Conservation (phyloP, 2,329 filamentous ascomycete species). For the Aureobasidium musti region DNA sequence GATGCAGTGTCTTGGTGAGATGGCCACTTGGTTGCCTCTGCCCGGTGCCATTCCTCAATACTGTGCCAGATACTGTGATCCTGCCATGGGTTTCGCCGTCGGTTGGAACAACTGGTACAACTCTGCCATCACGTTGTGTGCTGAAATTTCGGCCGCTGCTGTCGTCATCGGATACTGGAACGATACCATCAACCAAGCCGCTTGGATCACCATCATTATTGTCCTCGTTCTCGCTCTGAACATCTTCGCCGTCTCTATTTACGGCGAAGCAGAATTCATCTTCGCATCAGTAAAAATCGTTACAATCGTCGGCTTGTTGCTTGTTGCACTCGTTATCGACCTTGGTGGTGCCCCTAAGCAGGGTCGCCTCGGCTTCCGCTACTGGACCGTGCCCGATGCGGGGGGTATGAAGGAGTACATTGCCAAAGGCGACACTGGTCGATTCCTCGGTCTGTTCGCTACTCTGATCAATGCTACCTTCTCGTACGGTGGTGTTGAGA, state of each 20-base stretch:
- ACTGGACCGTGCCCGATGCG: slow-evolving; percentile 54
- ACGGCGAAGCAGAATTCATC: slow-evolving; percentile 56
- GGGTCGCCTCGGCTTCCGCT: slow-evolving; percentile 64
- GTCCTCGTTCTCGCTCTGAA: slow-evolving; percentile 63
- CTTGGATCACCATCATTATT: slow-evolving; percentile 60
- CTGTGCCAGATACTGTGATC: slow-evolving; percentile 33
- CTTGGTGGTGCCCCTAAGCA: slow-evolving; percentile 63
- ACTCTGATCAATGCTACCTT: slow-evolving; percentile 55
- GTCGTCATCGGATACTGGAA: slow-evolving; percentile 65
- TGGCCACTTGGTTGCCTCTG: slow-evolving; percentile 47
- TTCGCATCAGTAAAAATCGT: slow-evolving; percentile 56
- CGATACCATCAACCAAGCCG: slow-evolving; percentile 37
- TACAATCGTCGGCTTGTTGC: slow-evolving; percentile 49
- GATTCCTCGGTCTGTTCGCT: slow-evolving; percentile 63
- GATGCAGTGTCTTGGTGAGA: slow-evolving; percentile 49
- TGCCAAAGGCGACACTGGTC: slow-evolving; percentile 58
- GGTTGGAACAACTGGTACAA: slow-evolving; percentile 54
- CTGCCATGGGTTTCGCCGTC: slow-evolving; percentile 41
- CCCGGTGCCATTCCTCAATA: slow-evolving; percentile 34
- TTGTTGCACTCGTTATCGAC: slow-evolving; percentile 57
- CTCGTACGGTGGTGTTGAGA: slow-evolving; percentile 57
- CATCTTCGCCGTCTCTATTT: slow-evolving; percentile 56
- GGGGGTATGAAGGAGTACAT: slow-evolving; percentile 58
- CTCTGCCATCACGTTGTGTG: slow-evolving; percentile 51
- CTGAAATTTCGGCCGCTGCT: slow-evolving; percentile 66